phyloP scores from a whole-genome alignment of 768 basidiomycete species.

The Trametes villosa region DNA sequence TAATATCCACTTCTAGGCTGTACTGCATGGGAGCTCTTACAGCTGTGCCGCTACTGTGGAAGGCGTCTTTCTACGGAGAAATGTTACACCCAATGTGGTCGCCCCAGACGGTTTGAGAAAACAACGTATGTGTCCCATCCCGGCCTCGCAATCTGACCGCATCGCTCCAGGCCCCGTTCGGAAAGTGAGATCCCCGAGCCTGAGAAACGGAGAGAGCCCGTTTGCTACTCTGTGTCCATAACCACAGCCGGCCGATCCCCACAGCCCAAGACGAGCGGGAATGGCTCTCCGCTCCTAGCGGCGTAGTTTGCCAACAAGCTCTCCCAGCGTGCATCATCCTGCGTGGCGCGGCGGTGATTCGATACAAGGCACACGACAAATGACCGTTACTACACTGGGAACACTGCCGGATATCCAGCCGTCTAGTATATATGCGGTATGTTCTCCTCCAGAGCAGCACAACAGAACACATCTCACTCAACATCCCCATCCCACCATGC shows the following conservation, averaged over 20 bases:
- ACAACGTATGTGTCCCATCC: background rate
- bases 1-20: background rate
- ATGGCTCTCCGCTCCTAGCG: background rate
- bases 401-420: constrained; percentile 7
- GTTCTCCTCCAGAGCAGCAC: background rate
- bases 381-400: background rate
- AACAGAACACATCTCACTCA: background rate
- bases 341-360: background rate
- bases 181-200: background rate
- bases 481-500: constrained; percentile 14
- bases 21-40: background rate
- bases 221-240: background rate
- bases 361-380: background rate
- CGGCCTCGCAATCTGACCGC: background rate
- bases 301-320: constrained; percentile 13
- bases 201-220: background rate
- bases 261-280: constrained; percentile 4
- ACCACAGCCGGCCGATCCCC: background rate
- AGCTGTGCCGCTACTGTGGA: background rate
- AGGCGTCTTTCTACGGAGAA: background rate
- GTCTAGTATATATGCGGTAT: constrained; percentile 12
- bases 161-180: background rate
- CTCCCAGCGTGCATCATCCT: background rate
- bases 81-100: background rate
- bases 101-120: background rate